Percentiles rank a stretch among this genome's conserved stretches.
Evolutionary conservation across 768 basidiomycete species (phyloP).

Genomic region (Mycena leptocephala): DNA sequence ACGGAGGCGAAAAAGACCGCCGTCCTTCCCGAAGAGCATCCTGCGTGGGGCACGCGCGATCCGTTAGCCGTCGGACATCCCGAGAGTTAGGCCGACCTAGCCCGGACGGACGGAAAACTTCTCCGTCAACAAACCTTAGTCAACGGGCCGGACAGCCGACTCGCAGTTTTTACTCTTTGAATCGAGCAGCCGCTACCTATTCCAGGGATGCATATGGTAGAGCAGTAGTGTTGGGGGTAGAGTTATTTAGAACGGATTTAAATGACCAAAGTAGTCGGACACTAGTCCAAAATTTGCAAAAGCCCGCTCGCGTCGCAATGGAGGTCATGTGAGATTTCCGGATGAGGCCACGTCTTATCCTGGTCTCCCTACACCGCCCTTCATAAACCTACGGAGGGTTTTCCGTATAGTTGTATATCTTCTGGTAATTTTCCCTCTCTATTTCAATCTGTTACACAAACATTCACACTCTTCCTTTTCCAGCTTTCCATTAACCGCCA

Average conservation of each 20-base stretch:
- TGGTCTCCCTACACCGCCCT: background rate
- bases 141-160: too few species aligned
- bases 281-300: background rate
- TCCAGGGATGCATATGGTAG: too few species aligned
- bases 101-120: too few species aligned
- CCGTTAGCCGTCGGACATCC: slow-evolving; percentile 54
- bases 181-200: too few species aligned
- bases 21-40: slow-evolving; percentile 57
- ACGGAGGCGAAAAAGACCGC: slow-evolving; percentile 54
- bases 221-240: too few species aligned
- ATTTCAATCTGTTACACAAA: background rate
- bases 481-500: slow-evolving; percentile 57
- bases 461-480: slow-evolving; percentile 37
- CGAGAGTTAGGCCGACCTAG: too few species aligned
- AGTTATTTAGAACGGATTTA: too few species aligned
- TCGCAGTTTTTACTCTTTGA: too few species aligned
- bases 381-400: background rate
- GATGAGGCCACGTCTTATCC: slow-evolving; percentile 29
- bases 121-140: too few species aligned
- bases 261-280: too few species aligned
- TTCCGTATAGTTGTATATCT: slow-evolving; percentile 2
- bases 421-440: background rate
- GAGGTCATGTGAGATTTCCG: slow-evolving; percentile 4
- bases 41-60: slow-evolving; percentile 65
- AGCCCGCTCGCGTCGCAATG: background rate